A percentile compares a stretch with the other conserved stretches of the same genome.
These are phyloP conservation scores for Boletus nobilissimus DNA, from an alignment of 1,284 basidiomycete species.

Conservation along the genomic window DNA sequence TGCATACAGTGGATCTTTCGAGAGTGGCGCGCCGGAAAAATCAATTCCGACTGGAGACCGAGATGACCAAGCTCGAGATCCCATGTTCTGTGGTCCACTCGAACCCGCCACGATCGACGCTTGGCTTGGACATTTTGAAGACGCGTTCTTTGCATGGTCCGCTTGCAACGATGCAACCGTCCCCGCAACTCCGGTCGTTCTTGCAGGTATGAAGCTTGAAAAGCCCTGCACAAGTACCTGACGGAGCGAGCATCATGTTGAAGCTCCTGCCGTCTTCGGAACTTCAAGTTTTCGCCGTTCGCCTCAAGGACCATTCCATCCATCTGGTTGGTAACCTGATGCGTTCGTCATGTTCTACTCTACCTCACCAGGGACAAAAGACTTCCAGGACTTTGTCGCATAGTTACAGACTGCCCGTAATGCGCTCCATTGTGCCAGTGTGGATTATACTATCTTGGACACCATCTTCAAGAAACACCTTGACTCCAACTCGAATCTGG, in stretches of 20 bases:
- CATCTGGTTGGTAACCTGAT: not conserved
- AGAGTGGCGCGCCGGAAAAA: no score
- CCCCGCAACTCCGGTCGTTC: not conserved
- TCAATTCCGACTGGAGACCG: no score
- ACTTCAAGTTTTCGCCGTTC: not conserved
- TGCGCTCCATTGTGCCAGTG: not conserved
- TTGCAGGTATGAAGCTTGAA: not conserved
- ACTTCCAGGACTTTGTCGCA: not conserved
- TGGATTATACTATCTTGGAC: not conserved
- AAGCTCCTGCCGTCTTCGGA: not conserved
- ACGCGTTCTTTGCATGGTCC: not conserved
- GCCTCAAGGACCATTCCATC: not conserved
- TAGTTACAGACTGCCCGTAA: not conserved
- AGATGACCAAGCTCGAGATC: not conserved
- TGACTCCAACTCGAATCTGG: no score
- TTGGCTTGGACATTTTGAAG: not conserved
- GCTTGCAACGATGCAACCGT: not conserved
- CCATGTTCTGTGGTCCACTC: not conserved
- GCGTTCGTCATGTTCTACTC: not conserved
- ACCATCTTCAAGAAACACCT: not conserved
- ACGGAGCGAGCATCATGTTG: not conserved
- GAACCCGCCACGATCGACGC: not conserved
- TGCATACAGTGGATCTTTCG: no score
- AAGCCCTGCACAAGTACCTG: not conserved
- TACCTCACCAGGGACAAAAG: not conserved